A percentile compares a stretch with the other conserved stretches of the same genome.
These are phyloP conservation scores for Neurospora sp. DNA, from an alignment of 495 filamentous ascomycete species.

Conservation along the genomic window DNA sequence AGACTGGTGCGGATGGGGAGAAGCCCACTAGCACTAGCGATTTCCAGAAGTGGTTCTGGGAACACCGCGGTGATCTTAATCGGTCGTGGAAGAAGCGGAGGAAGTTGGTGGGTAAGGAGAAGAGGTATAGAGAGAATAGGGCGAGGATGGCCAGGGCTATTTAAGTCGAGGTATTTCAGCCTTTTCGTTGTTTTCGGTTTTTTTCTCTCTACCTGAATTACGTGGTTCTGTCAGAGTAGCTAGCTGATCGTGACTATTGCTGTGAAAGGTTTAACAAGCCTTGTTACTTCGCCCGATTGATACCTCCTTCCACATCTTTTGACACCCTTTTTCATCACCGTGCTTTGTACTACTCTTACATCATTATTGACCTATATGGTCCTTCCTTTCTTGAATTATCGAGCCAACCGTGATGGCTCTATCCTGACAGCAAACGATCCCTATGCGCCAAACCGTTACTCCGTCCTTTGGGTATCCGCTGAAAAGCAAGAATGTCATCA, in stretches of 20 bases:
- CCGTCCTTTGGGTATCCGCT: neutral
- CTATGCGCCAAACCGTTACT: neutral
- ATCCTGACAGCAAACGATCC: neutral
- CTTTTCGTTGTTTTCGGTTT: neutral
- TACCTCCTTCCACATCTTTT: too few relatives aligned
- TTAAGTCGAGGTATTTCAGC: conserved; percentile 5
- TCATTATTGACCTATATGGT: neutral
- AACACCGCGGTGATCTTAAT: conserved; percentile 80
- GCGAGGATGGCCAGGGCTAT: conserved; percentile 41
- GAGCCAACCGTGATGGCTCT: neutral
- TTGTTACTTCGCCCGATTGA: too few relatives aligned
- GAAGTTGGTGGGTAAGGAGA: conserved; percentile 72
- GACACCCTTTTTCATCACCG: neutral
- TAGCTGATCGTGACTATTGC: neutral
- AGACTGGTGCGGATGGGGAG: conserved; percentile 19
- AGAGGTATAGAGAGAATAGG: conserved; percentile 75
- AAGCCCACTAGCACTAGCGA: conserved; percentile 34
- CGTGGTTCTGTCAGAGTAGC: neutral
- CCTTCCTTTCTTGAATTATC: neutral
- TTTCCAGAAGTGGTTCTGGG: conserved; percentile 89
- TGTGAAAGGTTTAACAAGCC: too few relatives aligned
- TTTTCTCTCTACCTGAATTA: neutral
- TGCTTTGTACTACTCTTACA: neutral
- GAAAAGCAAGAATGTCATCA: neutral
- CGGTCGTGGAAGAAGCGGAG: conserved; percentile 81